These are phyloP conservation scores for Didymellaceae sp. DNA, from an alignment of 2,329 filamentous ascomycete species.

Conservation along the genomic window DNA sequence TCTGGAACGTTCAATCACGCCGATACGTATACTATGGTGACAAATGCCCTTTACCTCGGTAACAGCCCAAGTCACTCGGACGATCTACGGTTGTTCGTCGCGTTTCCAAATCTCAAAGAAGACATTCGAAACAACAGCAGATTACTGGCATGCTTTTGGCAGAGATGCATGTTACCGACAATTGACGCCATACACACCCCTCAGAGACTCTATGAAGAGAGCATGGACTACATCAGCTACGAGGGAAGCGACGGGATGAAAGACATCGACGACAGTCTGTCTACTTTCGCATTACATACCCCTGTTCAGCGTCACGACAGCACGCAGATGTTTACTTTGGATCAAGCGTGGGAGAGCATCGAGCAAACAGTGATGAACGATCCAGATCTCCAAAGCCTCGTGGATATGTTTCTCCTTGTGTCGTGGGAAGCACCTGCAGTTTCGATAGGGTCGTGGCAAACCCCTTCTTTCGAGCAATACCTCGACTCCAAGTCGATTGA, in stretches of 20 bases:
- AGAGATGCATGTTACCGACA: constrained; percentile 12
- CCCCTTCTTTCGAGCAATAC: not conserved
- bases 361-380: constrained; percentile 2
- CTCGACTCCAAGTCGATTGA: constrained; percentile 1
- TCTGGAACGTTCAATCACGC: constrained; percentile 2
- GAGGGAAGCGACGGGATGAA: constrained; percentile 3
- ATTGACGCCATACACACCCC: constrained; percentile 7
- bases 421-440: constrained; percentile 11
- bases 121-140: constrained; percentile 12
- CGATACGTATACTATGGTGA: constrained; percentile 9
- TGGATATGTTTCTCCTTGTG: constrained; percentile 9
- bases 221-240: constrained; percentile 11
- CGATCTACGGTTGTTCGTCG: constrained; percentile 10
- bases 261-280: constrained; percentile 9
- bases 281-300: constrained; percentile 6
- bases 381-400: not conserved
- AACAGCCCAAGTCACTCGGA: constrained; percentile 9
- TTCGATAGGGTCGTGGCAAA: constrained; percentile 5
- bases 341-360: constrained; percentile 9
- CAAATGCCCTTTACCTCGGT: constrained; percentile 12
- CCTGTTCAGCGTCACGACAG: constrained; percentile 9
- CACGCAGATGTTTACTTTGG: not conserved
- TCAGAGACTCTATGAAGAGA: not conserved
- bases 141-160: constrained; percentile 10
- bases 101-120: constrained; percentile 3